Evolutionary conservation across 805 yeast species (phyloP).

Genomic region (Schizosaccharomyces octosporus): DNA sequence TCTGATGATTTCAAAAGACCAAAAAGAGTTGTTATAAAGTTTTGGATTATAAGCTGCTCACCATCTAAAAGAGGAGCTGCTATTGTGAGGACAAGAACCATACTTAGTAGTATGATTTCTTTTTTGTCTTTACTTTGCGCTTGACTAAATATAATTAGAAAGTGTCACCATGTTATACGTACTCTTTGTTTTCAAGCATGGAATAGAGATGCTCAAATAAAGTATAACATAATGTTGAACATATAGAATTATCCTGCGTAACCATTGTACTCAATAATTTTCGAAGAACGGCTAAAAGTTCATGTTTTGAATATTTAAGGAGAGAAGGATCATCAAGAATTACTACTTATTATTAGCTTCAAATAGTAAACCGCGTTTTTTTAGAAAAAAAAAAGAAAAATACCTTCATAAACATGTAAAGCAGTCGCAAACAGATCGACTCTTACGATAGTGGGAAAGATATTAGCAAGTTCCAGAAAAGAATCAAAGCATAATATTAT

Average conservation of each 20-base stretch:
- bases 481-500: constrained; percentile 11
- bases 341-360: neutral
- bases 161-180: neutral
- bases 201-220: neutral
- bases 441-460: constrained; percentile 43
- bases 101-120: constrained; percentile 6
- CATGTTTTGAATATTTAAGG: constrained; percentile 13
- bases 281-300: constrained; percentile 29
- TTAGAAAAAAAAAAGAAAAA: neutral
- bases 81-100: neutral
- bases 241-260: constrained; percentile 3
- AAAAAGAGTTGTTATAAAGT: neutral
- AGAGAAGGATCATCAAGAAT: neutral
- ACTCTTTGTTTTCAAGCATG: neutral
- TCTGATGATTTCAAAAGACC: neutral
- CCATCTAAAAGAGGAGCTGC: neutral
- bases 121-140: neutral
- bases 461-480: constrained; percentile 35
- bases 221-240: neutral
- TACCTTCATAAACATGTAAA: constrained; percentile 23
- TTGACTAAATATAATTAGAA: neutral
- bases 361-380: neutral
- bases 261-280: constrained; percentile 15
- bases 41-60: neutral
- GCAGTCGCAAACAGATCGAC: constrained; percentile 34